Conservation (phyloP, 1,139 yeast species). For the Pichia sp. region DNA sequence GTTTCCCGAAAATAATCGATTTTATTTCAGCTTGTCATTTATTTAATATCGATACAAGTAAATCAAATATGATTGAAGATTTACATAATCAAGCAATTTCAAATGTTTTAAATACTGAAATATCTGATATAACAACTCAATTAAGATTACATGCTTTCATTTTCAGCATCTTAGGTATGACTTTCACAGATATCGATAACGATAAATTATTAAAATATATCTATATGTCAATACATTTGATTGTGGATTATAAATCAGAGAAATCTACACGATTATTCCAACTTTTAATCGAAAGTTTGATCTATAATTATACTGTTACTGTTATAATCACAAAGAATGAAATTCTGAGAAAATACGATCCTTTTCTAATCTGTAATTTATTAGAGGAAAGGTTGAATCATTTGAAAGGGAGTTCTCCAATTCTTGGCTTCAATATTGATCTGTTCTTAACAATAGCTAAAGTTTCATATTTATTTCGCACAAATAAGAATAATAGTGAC, state of each 20-base stretch:
- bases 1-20: neutral
- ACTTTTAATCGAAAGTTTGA: slow-evolving; percentile 4
- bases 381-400: neutral
- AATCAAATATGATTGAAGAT: neutral
- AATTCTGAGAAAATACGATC: neutral
- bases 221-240: neutral
- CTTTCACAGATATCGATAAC: slow-evolving; percentile 2
- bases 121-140: neutral
- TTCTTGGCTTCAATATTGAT: slow-evolving; percentile 1
- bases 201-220: neutral
- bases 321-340: neutral
- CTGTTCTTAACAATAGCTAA: slow-evolving; percentile 2
- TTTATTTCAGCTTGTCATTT: slow-evolving; percentile 2
- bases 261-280: neutral
- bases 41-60: neutral
- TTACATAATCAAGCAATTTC: neutral
- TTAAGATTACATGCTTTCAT: slow-evolving; percentile 1
- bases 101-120: neutral
- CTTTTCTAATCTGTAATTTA: neutral
- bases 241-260: neutral
- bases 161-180: slow-evolving; percentile 1
- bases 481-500: neutral
- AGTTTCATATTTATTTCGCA: slow-evolving; percentile 4
- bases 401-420: neutral
- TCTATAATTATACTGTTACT: slow-evolving; percentile 5